Conservation (phyloP, 129 eudicot genomes). For the Arctium lappa region DNA sequence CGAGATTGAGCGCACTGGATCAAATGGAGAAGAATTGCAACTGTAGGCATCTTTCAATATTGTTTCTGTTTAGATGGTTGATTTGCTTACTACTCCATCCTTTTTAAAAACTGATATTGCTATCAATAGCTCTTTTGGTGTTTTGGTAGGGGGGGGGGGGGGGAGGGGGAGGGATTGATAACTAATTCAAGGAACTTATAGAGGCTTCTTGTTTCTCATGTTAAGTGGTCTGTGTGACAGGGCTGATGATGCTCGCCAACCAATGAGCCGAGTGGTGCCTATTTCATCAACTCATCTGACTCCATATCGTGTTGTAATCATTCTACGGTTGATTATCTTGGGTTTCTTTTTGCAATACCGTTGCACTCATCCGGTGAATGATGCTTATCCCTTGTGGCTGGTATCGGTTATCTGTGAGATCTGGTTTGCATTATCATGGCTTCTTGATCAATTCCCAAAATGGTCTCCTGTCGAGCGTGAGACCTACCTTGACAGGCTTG, state of each 20-base stretch:
- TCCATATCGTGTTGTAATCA: conserved; percentile 67
- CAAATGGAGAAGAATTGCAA: conserved; percentile 85
- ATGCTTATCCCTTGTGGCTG: conserved; percentile 79
- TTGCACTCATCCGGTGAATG: conserved; percentile 61
- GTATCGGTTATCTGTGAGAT: conserved; percentile 75
- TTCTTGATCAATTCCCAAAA: conserved; percentile 87
- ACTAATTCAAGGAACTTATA: background rate
- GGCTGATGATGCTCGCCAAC: conserved; percentile 65
- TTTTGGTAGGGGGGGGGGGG: too few species aligned
- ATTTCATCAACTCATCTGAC: conserved; percentile 60
- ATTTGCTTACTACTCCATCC: background rate
- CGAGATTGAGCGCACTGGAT: conserved; percentile 79
- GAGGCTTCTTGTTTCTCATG: background rate
- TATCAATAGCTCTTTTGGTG: background rate
- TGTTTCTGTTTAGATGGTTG: conserved; percentile 2
- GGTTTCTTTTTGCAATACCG: conserved; percentile 75
- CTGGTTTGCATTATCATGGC: conserved; percentile 81
- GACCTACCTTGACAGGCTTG: conserved; percentile 78
- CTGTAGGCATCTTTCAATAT: conserved; percentile 46
- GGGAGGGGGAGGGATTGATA: background rate
- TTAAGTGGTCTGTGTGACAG: conserved; percentile 28
- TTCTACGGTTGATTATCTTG: conserved; percentile 58
- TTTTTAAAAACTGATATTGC: background rate
- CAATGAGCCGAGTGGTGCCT: conserved; percentile 65
- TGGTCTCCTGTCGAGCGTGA: conserved; percentile 79